Conservation (phyloP, 805 yeast genomes). For the Yarrowia sp. region DNA sequence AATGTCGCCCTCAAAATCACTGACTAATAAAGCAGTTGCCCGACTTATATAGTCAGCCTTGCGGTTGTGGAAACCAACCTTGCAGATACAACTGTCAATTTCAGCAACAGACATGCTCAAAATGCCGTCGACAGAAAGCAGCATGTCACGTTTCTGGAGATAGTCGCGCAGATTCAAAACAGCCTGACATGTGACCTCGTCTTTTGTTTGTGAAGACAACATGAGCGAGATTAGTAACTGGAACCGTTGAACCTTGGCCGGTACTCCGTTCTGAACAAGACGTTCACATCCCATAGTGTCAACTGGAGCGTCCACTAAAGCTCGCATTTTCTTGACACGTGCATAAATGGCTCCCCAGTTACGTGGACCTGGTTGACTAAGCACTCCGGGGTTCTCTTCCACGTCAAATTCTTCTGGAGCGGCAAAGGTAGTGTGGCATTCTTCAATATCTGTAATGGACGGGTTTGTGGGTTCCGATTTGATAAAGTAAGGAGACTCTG, state of each 20-base stretch:
- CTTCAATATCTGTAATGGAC: neutral
- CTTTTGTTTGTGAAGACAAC: conserved; percentile 91
- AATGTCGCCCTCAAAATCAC: conserved; percentile 58
- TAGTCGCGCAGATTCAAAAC: conserved; percentile 57
- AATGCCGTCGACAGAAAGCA: conserved; percentile 37
- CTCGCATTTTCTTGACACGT: conserved; percentile 59
- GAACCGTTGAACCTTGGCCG: conserved; percentile 48
- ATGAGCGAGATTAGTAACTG: conserved; percentile 76
- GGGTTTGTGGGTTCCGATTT: neutral
- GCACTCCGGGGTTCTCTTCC: neutral
- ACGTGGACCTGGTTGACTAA: conserved; percentile 29
- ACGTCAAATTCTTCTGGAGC: neutral
- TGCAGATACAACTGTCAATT: conserved; percentile 62
- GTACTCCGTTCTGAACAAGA: conserved; percentile 42
- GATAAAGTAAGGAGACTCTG: neutral
- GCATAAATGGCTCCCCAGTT: conserved; percentile 34
- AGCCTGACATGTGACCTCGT: conserved; percentile 74
- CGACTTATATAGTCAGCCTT: conserved; percentile 69
- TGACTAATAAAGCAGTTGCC: conserved; percentile 52
- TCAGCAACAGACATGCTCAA: conserved; percentile 43
- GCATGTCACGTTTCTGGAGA: conserved; percentile 44
- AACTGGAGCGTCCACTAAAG: conserved; percentile 70
- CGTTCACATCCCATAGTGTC: conserved; percentile 83
- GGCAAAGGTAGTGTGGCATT: neutral
- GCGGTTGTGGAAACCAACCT: conserved; percentile 83